phyloP scores from a whole-genome alignment of 1,139 yeast species.

The Debaryomycetaceae sp. region DNA sequence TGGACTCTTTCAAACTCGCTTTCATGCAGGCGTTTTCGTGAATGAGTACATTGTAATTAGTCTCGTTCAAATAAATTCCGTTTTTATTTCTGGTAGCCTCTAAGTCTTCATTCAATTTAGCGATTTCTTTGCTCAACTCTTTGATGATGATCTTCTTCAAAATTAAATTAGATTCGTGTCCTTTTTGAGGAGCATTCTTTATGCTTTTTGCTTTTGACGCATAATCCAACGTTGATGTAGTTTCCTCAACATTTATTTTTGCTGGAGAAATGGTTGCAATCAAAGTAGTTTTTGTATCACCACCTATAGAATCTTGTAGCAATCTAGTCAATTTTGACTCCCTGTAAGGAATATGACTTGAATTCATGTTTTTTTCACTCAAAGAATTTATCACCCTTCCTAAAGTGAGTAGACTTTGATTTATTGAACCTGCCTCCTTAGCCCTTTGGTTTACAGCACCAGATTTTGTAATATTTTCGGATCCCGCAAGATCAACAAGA shows the following conservation, averaged over 20 bases:
- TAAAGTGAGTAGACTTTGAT: constrained; percentile 75
- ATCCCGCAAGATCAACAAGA: constrained; percentile 86
- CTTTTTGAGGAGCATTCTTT: constrained; percentile 64
- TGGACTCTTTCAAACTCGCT: constrained; percentile 21
- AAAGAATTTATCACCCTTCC: constrained; percentile 82
- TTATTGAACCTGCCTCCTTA: constrained; percentile 84
- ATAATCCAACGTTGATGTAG: constrained; percentile 78
- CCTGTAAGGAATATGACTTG: constrained; percentile 71
- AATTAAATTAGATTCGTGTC: constrained; percentile 50
- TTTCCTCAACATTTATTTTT: constrained; percentile 67
- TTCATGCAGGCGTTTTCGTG: constrained; percentile 27
- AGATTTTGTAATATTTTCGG: constrained; percentile 73
- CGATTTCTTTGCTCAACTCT: constrained; percentile 55
- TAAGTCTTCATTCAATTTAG: constrained; percentile 54
- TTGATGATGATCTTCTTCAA: constrained; percentile 58
- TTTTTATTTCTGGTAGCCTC: constrained; percentile 59
- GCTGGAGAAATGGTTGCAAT: constrained; percentile 86
- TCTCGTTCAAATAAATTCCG: constrained; percentile 60
- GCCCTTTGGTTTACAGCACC: constrained; percentile 80
- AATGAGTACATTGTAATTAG: constrained; percentile 50
- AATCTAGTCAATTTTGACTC: constrained; percentile 80
- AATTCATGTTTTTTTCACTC: constrained; percentile 19
- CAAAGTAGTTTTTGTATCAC: constrained; percentile 73
- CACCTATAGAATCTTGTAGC: constrained; percentile 81
- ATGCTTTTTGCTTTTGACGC: constrained; percentile 81